Evolutionary conservation across 2,329 filamentous ascomycete species (phyloP).

Genomic region (Falciphora oryzae): DNA sequence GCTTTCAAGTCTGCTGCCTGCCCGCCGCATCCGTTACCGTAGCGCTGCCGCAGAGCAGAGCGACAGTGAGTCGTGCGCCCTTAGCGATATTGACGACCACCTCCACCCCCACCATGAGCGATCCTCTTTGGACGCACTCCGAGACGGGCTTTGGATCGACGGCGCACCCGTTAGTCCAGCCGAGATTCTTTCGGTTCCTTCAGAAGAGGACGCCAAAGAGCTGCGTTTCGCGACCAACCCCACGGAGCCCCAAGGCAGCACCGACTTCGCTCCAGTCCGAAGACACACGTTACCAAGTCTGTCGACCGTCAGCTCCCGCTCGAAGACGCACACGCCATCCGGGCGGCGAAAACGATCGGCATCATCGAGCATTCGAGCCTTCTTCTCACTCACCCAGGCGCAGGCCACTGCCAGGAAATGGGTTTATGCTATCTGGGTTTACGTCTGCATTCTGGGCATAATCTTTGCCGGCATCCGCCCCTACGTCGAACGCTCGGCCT

Average conservation of each 20-base stretch:
- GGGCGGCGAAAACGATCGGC: constrained; percentile 61
- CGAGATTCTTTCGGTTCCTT: neutral
- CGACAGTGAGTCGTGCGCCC: constrained; percentile 25
- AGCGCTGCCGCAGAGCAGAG: constrained; percentile 19
- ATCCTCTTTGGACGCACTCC: neutral
- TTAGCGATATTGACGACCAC: constrained; percentile 7
- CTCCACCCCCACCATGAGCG: neutral
- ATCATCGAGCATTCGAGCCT: constrained; percentile 62
- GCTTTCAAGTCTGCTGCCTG: constrained; percentile 31
- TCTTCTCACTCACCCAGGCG: constrained; percentile 70
- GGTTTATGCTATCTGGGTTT: constrained; percentile 76
- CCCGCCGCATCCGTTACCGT: constrained; percentile 24
- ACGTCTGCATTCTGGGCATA: constrained; percentile 57
- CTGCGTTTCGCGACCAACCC: neutral
- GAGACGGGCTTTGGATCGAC: neutral
- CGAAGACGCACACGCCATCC: constrained; percentile 50
- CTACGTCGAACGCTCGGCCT: constrained; percentile 61
- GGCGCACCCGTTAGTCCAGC: neutral
- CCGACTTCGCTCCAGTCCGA: constrained; percentile 18
- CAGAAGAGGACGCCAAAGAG: constrained; percentile 8
- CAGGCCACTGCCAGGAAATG: constrained; percentile 76
- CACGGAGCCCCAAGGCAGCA: neutral
- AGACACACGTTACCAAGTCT: constrained; percentile 49
- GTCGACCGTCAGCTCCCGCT: constrained; percentile 28
- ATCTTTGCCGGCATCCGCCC: constrained; percentile 66